These are phyloP conservation scores for Thraustotheca clavata DNA, from an alignment of 352 stramenopile genomes.

Conservation along the genomic window DNA sequence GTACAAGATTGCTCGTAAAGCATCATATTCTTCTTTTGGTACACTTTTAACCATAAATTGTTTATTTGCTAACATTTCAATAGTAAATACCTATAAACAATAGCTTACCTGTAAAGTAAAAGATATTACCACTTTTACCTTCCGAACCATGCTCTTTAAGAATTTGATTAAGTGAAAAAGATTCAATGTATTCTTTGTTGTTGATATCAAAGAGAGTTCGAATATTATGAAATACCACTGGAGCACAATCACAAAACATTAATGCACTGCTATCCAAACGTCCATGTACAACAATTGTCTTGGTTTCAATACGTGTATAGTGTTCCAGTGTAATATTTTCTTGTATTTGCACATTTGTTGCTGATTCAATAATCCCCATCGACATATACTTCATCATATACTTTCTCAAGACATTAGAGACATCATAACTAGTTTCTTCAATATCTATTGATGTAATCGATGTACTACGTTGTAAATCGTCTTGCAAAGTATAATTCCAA, in stretches of 20 bases:
- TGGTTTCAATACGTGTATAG: constrained; percentile 61
- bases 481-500: too few species aligned
- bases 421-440: constrained; percentile 7
- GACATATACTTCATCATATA: constrained; percentile 85
- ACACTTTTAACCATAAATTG: constrained; percentile 87
- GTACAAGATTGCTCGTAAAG: constrained; percentile 65
- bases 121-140: constrained; percentile 80
- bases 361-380: constrained; percentile 68
- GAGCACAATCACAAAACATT: constrained; percentile 65
- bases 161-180: constrained; percentile 60
- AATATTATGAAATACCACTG: constrained; percentile 70
- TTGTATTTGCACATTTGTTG: constrained; percentile 24
- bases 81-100: constrained; percentile 12
- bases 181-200: constrained; percentile 57
- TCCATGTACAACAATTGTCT: constrained; percentile 63
- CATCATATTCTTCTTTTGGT: constrained; percentile 77
- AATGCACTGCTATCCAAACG: constrained; percentile 41
- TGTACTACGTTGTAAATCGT: not conserved
- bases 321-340: constrained; percentile 47
- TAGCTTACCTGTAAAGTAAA: constrained; percentile 66
- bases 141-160: constrained; percentile 72
- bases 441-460: constrained; percentile 1
- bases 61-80: constrained; percentile 46
- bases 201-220: constrained; percentile 68
- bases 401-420: constrained; percentile 73